Percentiles rank a stretch among this genome's conserved stretches.
Conservation (phyloP, 2,329 filamentous ascomycete genomes). For the Colletotrichum endophyticum region DNA sequence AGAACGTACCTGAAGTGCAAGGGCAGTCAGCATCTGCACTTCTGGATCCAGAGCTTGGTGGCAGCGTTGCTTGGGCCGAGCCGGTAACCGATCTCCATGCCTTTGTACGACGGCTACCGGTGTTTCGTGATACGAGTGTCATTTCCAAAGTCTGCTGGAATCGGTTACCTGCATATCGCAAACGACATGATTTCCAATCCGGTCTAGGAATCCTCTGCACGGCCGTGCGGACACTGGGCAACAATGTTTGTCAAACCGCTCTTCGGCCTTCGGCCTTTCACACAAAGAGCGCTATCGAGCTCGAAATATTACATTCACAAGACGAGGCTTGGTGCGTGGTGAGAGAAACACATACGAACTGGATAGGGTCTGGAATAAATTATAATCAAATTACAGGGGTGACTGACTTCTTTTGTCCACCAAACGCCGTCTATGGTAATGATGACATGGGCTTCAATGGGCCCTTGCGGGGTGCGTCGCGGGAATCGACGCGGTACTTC, state of each 20-base stretch:
- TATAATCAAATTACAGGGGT: slow-evolving; percentile 5
- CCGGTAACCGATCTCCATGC: neutral
- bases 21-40: neutral
- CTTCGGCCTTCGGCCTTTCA: neutral
- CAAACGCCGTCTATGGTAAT: slow-evolving; percentile 21
- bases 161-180: neutral
- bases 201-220: neutral
- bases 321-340: neutral
- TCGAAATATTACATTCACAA: neutral
- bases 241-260: neutral
- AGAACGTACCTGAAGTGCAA: neutral
- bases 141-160: neutral
- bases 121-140: neutral
- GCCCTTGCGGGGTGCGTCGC: slow-evolving; percentile 67
- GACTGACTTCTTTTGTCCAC: neutral
- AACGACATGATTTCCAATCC: neutral
- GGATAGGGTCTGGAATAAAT: neutral
- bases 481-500: slow-evolving; percentile 74
- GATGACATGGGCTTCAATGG: slow-evolving; percentile 45
- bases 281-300: neutral
- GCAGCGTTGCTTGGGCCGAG: neutral
- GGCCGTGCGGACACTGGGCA: neutral
- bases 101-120: neutral
- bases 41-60: neutral
- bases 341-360: neutral